Base-by-base conservation (phyloP, 2,329 filamentous ascomycete genomes). In the Triangularia verruculosa region DNA sequence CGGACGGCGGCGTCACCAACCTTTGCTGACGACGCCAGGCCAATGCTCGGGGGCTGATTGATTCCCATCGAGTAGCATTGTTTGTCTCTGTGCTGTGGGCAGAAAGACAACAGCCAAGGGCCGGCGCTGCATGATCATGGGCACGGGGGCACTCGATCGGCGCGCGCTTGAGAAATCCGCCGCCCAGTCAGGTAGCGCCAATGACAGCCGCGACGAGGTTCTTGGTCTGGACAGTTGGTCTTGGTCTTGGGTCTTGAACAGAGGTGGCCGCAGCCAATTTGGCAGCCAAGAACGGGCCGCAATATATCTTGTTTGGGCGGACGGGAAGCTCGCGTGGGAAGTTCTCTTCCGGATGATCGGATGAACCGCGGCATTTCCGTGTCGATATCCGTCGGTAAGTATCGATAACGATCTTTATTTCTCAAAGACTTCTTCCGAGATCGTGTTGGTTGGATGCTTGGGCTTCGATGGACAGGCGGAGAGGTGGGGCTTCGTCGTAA, bases 301-400 rank as follows among this genome's bases (percentile, higher is more conserved):
- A 47, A 20, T 47, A 47, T 47, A 47, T 47, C 7, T 43, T 47
- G n/a, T 17, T 47, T 47, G 39, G 51, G 4, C 51, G 25, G 51
- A 12, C 25, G 51, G 25, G 12, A 54, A 27, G 15, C 25, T 54
- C 20, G 51, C 51, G 25, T 54, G 51, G 20, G 51, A 28, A 17
- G 27, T 54, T 15, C 15, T 8, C 25, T 5, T 54, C 25, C 51
- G 51, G 12, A 24, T 54, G 51, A n/a, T 24, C 22, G 24, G 22
- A 54, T 54, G 51, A 54, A 54, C 51, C 51, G 25, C 51, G 51
- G 51, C 51, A 54, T 47, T 22, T 47, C 39, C 17, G 39, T 47
- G 39, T 47, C 39, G n/a, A 47, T 43, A 43, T 43, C 34, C n/a
- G n/a, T 43, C 34, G 1, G 34, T n/a, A n/a, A n/a, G n/a, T 43